phyloP scores from a whole-genome alignment of 805 yeast species.

The Tetrapisispora iriomotensis region DNA sequence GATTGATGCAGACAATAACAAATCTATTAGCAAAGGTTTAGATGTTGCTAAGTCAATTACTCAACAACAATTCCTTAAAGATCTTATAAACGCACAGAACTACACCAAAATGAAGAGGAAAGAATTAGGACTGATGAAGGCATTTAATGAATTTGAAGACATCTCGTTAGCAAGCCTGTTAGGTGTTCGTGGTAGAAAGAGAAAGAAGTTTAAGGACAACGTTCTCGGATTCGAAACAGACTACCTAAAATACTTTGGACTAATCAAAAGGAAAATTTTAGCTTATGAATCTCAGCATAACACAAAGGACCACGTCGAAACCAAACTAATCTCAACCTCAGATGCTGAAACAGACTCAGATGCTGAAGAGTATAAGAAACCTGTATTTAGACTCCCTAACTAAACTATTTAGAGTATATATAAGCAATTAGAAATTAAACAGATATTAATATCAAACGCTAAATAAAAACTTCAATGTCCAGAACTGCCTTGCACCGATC shows the following conservation, averaged over 20 bases:
- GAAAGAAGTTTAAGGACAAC: conserved; percentile 26
- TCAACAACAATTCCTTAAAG: conserved; percentile 17
- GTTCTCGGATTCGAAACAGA: conserved; percentile 29
- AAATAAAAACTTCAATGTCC: too few relatives aligned
- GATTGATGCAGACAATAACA: conserved; percentile 1
- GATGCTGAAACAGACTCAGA: neutral
- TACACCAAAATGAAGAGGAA: conserved; percentile 16
- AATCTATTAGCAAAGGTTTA: neutral
- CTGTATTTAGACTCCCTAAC: neutral
- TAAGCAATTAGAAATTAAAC: too few relatives aligned
- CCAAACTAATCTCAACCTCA: too few relatives aligned
- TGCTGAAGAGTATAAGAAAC: neutral
- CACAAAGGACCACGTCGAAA: too few relatives aligned
- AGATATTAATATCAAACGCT: too few relatives aligned
- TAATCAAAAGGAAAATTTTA: conserved; percentile 17
- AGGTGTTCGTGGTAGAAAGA: conserved; percentile 30
- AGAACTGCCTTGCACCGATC: too few relatives aligned
- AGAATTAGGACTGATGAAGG: conserved; percentile 25
- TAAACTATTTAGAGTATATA: too few relatives aligned
- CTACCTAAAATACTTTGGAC: conserved; percentile 16
- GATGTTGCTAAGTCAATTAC: conserved; percentile 7
- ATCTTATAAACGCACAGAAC: conserved; percentile 17
- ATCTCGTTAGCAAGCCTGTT: conserved; percentile 28
- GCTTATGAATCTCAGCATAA: neutral
- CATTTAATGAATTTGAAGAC: conserved; percentile 29